These are phyloP conservation scores for Danielia reshetovae DNA, from an alignment of 805 yeast genomes.

Conservation along the genomic window DNA sequence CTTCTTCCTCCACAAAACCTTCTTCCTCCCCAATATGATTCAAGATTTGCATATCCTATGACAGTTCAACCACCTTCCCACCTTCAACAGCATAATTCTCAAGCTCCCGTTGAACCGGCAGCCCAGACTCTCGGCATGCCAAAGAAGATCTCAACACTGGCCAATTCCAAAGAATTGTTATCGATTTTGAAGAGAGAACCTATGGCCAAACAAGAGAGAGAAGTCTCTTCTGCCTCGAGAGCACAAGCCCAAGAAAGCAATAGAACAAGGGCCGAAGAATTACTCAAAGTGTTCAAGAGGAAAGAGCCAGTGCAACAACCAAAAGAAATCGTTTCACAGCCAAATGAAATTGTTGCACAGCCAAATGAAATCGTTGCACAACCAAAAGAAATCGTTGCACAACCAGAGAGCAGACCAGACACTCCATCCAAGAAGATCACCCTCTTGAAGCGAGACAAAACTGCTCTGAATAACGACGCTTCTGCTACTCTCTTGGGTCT, in stretches of 20 bases:
- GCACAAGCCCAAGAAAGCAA: constrained; percentile 1
- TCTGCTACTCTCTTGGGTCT: constrained; percentile 14
- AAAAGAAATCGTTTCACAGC: too few relatives aligned
- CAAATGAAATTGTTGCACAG: too few relatives aligned
- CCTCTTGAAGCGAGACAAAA: constrained; percentile 12
- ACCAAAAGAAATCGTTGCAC: too few relatives aligned
- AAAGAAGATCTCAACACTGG: constrained; percentile 3
- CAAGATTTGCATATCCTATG: background rate
- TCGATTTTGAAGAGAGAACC: constrained; percentile 33
- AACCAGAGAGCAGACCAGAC: constrained; percentile 3
- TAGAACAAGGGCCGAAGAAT: constrained; percentile 3
- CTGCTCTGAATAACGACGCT: constrained; percentile 7
- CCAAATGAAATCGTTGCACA: too few relatives aligned
- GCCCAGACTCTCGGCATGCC: background rate
- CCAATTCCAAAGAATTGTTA: constrained; percentile 40
- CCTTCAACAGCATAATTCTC: too few relatives aligned
- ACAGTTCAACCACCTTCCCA: background rate
- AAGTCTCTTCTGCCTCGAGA: background rate
- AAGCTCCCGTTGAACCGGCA: background rate
- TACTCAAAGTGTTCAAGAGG: constrained; percentile 8
- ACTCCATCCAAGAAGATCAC: constrained; percentile 14
- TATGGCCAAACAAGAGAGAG: background rate
- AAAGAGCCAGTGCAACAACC: background rate
- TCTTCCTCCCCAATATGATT: constrained; percentile 8
- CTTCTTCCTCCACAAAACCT: constrained; percentile 11